Base-by-base conservation (phyloP, 495 filamentous ascomycete species). In the Cenococcum geophilum region DNA sequence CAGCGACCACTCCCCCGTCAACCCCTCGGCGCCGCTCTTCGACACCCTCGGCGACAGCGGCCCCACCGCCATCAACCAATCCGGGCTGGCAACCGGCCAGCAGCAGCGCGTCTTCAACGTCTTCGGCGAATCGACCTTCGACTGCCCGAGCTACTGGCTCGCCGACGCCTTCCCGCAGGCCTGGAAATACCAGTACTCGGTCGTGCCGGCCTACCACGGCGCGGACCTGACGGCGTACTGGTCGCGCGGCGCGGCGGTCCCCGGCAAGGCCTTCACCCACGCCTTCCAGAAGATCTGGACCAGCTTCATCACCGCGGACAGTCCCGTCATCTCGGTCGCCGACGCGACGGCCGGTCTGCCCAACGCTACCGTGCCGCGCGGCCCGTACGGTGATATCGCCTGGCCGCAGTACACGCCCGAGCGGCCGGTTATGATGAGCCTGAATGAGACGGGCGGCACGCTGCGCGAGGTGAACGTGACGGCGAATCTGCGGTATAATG, bases 131-230 rank as follows among this genome's bases (percentile, higher is more conserved):
- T 65, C 58, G 42, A 58, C 68, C 1, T 70, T 68, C 54, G 68
- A 58, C 48, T 70, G 68, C 62, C 68, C 68, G 6, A 56, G 45
- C 16, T 68, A 68, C 45, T 70, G 68, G 68, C 53, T 65, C 42
- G 68, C 68, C 4, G 51, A 63, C 12, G 68, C 65, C 5, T 70
- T 61, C 62, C 58, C 61, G 0, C 36, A 62, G 23, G 61, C 61
- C 59, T 70, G 63, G 63, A 68, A 68, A 36, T 70, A 70, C 59
- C 65, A 70, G 37, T 70, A 57, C 65, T 57, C 48, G 34, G 55
- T 68, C 25, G 49, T 52, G 0, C 61, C 64, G 0, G 25, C 65
- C 11, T 64, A 67, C 55, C 67, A 70, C 50, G 67, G 67, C 10
- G 58, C 22, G n/a, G 67, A 70, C 49, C 61, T 70, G 18, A 57